A percentile compares a stretch with the other conserved stretches of the same genome.
Conservation (phyloP, 768 basidiomycete genomes). For the Pleurotus tuber-regium region DNA sequence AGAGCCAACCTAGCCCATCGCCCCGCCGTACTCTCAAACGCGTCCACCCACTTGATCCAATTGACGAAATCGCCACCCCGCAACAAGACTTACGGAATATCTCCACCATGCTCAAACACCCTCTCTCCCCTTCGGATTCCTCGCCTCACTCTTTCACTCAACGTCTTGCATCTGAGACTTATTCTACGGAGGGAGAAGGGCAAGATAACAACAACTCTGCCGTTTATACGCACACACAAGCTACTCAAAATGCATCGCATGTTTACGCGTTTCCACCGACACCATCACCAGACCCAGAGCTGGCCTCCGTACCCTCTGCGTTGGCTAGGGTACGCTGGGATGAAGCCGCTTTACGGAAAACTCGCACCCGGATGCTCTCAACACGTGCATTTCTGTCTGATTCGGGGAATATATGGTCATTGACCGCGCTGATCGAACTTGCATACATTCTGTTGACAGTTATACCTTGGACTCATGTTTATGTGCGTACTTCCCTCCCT, state of each 20-base stretch:
- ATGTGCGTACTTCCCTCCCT: conserved; percentile 29
- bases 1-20: not conserved
- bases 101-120: conserved; percentile 49
- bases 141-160: too few species aligned
- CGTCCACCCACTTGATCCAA: conserved; percentile 33
- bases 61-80: conserved; percentile 45
- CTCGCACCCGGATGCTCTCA: too few species aligned
- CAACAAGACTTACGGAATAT: conserved; percentile 47
- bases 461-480: conserved; percentile 50
- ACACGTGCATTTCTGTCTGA: conserved; percentile 49
- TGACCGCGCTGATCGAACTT: conserved; percentile 54
- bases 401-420: conserved; percentile 56
- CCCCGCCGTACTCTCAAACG: conserved; percentile 14
- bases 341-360: too few species aligned
- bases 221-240: too few species aligned
- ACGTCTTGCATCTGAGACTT: conserved; percentile 20
- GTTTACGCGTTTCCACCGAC: too few species aligned
- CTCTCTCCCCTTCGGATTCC: conserved; percentile 35
- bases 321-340: too few species aligned
- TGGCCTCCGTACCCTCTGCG: too few species aligned
- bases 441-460: conserved; percentile 48
- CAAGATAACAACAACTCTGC: too few species aligned
- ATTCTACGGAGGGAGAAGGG: too few species aligned
- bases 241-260: too few species aligned
- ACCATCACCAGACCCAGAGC: too few species aligned